These are phyloP conservation scores for Sclerotinia minor DNA, from an alignment of 2,329 filamentous ascomycete genomes.

Conservation along the genomic window DNA sequence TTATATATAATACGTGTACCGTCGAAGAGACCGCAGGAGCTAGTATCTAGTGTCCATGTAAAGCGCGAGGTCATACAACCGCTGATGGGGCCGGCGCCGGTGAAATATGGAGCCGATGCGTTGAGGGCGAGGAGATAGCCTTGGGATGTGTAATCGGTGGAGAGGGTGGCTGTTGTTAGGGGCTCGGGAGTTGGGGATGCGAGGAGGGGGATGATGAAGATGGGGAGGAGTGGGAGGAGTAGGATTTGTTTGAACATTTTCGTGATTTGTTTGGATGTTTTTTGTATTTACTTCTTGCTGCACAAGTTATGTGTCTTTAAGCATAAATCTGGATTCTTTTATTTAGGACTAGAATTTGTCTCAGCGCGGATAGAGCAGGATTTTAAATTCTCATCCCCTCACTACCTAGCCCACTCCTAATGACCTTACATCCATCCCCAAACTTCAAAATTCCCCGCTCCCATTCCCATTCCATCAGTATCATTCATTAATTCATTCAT, in stretches of 20 bases:
- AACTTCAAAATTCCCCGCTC: not conserved
- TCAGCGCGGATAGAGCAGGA: not conserved
- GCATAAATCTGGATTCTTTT: not conserved
- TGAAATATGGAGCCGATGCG: slow-evolving; percentile 12
- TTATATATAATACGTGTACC: slow-evolving; percentile 8
- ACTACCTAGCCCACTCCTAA: not conserved
- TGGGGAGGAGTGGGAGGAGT: not conserved
- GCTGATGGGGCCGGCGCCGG: not conserved
- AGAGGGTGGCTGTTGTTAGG: not conserved
- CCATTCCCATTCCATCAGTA: not conserved
- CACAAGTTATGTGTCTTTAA: not conserved
- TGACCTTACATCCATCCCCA: not conserved
- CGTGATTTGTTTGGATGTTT: not conserved
- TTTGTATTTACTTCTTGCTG: not conserved
- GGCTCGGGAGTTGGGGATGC: not conserved
- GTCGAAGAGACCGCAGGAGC: slow-evolving; percentile 5
- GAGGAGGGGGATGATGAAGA: not conserved
- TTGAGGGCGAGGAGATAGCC: slow-evolving; percentile 10
- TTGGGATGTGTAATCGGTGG: slow-evolving; percentile 11
- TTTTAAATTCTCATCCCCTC: not conserved
- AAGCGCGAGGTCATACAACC: slow-evolving; percentile 19
- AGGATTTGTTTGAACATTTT: not conserved
- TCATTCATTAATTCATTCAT: no score
- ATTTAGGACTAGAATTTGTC: no score
- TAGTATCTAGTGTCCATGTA: slow-evolving; percentile 13